Evolutionary conservation across 192 early-diverging fungal genomes (phyloP), one percentile per base, ranked within the genome.

Genomic region (Dissophora globulifera): DNA sequence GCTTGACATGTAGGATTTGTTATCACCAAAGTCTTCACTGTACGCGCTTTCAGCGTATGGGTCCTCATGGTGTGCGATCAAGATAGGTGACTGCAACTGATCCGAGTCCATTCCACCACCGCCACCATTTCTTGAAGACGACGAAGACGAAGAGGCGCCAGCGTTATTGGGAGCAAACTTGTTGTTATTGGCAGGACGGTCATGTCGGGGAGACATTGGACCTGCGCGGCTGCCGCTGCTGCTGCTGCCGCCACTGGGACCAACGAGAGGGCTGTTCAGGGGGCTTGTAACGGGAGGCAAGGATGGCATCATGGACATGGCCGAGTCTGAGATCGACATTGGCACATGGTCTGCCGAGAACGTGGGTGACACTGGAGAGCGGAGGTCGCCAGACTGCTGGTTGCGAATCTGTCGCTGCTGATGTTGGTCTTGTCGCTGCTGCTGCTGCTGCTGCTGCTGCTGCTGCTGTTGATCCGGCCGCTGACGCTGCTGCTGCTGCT

Each of bases 261-360:
- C 51, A 22, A 59, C 29, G n/a, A 58, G n/a, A n/a, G n/a, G n/a
- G n/a, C n/a, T n/a, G n/a, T n/a, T n/a, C n/a, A n/a, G n/a, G n/a
- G 72, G 64, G 22, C 63, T 67, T 0, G 50, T 30, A n/a, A 17
- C 32, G 8, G 71, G 29, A 1, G 71, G 60, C 46, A 63, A 22
- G 15, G 69, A 72, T 3, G 69, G 69, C 60, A 72, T 76, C 64
- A 62, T 55, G 6, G 64, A 66, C 62, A 76, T 67, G 42, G 63
- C 61, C n/a, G 72, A 76, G 10, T 76, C 72, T 1, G 72, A 76
- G 20, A 76, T 67, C 33, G 64, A 33, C 13, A 76, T 62, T 2
- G 72, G 67, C 11, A 64, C 62, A 43, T 62, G 47, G 3, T 76
- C 72, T 12, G 50, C 50, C 0, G 56, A 55, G 32, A 66, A 52